Percentiles rank a stretch among this genome's conserved stretches.
Evolutionary conservation across 345 rosid genomes (phyloP).

Genomic region (Barbarea vulgaris): DNA sequence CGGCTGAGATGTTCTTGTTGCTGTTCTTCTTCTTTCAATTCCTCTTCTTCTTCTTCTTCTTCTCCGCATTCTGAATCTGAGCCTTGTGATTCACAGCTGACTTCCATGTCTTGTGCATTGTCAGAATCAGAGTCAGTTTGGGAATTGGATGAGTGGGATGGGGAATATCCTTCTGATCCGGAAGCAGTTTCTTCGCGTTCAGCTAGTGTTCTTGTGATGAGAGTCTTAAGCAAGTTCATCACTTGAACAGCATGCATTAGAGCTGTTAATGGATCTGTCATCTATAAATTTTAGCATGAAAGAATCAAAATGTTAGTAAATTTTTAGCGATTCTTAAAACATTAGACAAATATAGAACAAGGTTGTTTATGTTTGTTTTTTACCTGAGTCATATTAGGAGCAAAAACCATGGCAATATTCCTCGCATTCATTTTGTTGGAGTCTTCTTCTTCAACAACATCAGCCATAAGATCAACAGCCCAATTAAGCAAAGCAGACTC

Average conservation of each 20-base stretch:
- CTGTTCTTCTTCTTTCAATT: constrained; percentile 24
- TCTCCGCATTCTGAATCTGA: constrained; percentile 49
- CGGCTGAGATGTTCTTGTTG: constrained; percentile 45
- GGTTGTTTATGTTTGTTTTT: not conserved
- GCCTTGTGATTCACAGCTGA: constrained; percentile 67
- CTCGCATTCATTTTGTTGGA: constrained; percentile 93
- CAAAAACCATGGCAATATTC: constrained; percentile 93
- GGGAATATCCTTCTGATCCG: constrained; percentile 63
- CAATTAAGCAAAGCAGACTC: constrained; percentile 85
- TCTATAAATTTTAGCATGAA: constrained; percentile 44
- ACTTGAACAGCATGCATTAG: constrained; percentile 98
- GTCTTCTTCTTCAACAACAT: constrained; percentile 91
- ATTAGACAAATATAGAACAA: not conserved
- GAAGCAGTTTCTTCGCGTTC: constrained; percentile 70
- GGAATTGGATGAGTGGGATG: constrained; percentile 59
- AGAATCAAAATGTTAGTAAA: constrained; percentile 15
- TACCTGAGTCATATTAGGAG: constrained; percentile 98
- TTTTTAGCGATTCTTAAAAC: not conserved
- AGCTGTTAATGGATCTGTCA: constrained; percentile 95
- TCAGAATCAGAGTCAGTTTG: constrained; percentile 66
- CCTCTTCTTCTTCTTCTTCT: constrained; percentile 34
- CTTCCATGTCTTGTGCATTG: constrained; percentile 79
- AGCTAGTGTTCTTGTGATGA: constrained; percentile 60
- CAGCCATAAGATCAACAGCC: constrained; percentile 96
- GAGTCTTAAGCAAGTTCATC: constrained; percentile 91